Evolutionary conservation across 2,329 filamentous ascomycete genomes (phyloP), one percentile per base, ranked within the genome.

Genomic region (Epichloe uncinata): DNA sequence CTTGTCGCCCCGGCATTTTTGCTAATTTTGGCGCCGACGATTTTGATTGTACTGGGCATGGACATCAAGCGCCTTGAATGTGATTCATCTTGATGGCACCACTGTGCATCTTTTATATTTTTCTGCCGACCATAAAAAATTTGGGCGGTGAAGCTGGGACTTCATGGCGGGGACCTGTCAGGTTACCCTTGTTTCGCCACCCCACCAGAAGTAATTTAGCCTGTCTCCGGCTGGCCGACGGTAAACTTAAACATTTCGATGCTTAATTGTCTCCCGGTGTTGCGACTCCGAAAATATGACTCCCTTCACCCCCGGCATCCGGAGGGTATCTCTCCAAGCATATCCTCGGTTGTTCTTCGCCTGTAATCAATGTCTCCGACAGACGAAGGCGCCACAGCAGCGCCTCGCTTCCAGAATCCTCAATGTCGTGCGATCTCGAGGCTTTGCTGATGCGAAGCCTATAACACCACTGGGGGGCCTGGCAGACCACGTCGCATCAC

Each of bases 1-100:
- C 67, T 67, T 81, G 77, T 55, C 77, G 72, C 61, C 78, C 77
- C 18, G 74, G 72, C 77, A 81, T 80, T 38, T 50, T 65, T 53
- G n/a, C 26, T 30, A 4, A 41, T 47, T 30, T 26, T 50, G 12
- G 20, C 45, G 45, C 40, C 12, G 37, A 20, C 33, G 7, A 33
- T n/a, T 22, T 13, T 38, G 26, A 22, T 18, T 20, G 22, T 33
- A 15, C 22, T 7, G 4, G 40, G 40, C 22, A 18, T 38, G 12
- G 22, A 41, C 37, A 38, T 16, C 2, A 3, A 6, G 3, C 13
- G 9, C 33, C 33, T 11, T 26, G 30, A 42, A 20, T 3, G 20
- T 53, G 12, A 16, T 16, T 16, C 16, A 16, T 16, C 16, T 16
- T 16, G 16, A 15, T 43, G 38, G 36, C 20, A 42, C 12, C 47